Percentiles rank a stretch among this genome's conserved stretches.
Conservation (phyloP, 2,329 filamentous ascomycete genomes). For the Coniochaeta hoffmannii region DNA sequence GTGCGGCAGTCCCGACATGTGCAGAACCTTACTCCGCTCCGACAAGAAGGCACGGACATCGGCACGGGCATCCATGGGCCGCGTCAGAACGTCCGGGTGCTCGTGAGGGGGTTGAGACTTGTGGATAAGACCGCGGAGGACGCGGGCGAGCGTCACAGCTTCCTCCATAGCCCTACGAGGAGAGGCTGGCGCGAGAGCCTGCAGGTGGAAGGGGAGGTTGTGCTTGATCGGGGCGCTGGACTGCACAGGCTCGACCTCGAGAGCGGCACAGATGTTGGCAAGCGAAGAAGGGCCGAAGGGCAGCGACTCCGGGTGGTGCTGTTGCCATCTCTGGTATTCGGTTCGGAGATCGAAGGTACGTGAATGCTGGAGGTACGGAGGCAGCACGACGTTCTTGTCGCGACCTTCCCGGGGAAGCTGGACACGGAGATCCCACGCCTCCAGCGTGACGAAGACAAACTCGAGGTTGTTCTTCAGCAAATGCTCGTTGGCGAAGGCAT, state of each 20-base stretch:
- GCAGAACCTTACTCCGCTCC: slow-evolving; percentile 94
- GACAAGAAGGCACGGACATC: slow-evolving; percentile 94
- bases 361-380: slow-evolving; percentile 94
- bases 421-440: slow-evolving; percentile 96
- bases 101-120: slow-evolving; percentile 94
- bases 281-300: slow-evolving; percentile 94
- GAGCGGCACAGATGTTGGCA: slow-evolving; percentile 94
- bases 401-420: slow-evolving; percentile 95
- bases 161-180: slow-evolving; percentile 97
- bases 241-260: slow-evolving; percentile 96
- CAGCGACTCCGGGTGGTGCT: slow-evolving; percentile 94
- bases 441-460: slow-evolving; percentile 96
- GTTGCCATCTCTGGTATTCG: slow-evolving; percentile 98
- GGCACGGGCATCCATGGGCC: slow-evolving; percentile 92
- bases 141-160: slow-evolving; percentile 85
- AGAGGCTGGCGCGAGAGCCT: slow-evolving; percentile 90
- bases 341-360: slow-evolving; percentile 94
- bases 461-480: slow-evolving; percentile 85
- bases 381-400: slow-evolving; percentile 95
- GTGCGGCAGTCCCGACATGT: slow-evolving; percentile 95
- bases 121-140: slow-evolving; percentile 84
- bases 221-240: slow-evolving; percentile 98
- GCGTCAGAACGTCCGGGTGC: slow-evolving; percentile 87
- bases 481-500: slow-evolving; percentile 87
- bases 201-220: slow-evolving; percentile 94